Base-by-base conservation (phyloP, 2,329 filamentous ascomycete species). In the Monosporascus sp. region DNA sequence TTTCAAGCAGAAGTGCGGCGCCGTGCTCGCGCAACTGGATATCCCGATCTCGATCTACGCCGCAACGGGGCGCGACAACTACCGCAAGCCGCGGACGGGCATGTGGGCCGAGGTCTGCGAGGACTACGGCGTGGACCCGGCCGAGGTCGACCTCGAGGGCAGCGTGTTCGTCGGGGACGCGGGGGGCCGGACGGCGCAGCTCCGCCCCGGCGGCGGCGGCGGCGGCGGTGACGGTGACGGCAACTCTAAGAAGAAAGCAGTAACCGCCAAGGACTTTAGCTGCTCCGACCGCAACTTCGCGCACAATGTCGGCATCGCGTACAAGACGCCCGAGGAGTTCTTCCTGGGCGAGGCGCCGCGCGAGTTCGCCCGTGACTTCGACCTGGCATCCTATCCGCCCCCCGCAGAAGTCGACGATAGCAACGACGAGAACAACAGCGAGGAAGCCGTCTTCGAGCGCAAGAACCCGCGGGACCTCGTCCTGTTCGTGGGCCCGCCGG, bases 101-200 rank as follows among this genome's bases (percentile, higher is more conserved):
- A 97, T 97, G 89, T 99, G 94, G 93, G 76, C 78, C 1, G 77
- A 80, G 60, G 58, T 81, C 4, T 77, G 76, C 57, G 71, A 79
- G 0, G 85, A 89, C 62, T 81, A 84, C 59, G 79, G 78, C 47
- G 72, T 88, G 1, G 71, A 80, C 45, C 73, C 75, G 5, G 73
- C 74, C 1, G 78, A 80, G 17, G 71, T 96, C n/a, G 87, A 96
- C 67, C 68, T 89, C 37, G 72, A 80, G 17, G 74, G 77, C 3
- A 95, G 89, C 24, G 77, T 97, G 58, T 97, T 96, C 66, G 85
- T 99, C 45, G 94, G 94, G 45, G 94, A 99, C 73, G 94, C 94
- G 7, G 85, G 80, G 14, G 85, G 85, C 0, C 78, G 85, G 66
- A 65, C 74, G 59, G 75, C 83, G 58, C 58, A 61, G 65, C 65